Percentiles rank a stretch among this genome's conserved stretches.
Conservation (phyloP, 176 grass and related monocot species). For the Oryza longistaminata region DNA sequence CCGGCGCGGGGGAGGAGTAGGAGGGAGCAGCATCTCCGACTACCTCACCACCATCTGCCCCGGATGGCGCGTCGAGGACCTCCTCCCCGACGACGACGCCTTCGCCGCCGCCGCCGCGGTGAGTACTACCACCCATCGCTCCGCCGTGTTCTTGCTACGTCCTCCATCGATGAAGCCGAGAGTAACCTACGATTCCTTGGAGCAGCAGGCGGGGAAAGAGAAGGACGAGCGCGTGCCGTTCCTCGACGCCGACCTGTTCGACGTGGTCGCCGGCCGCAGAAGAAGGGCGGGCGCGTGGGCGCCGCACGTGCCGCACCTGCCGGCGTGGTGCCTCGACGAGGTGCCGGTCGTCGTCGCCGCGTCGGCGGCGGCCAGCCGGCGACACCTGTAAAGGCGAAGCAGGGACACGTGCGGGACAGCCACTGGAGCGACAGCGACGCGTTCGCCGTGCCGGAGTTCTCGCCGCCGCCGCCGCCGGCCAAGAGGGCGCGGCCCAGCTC, state of each 20-base stretch:
- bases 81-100: slow-evolving; percentile 45
- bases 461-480: slow-evolving; percentile 17
- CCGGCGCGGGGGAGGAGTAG: background rate
- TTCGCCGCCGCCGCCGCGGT: slow-evolving; percentile 38
- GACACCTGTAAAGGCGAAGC: background rate
- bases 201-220: slow-evolving; percentile 34
- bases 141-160: background rate
- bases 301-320: slow-evolving; percentile 38
- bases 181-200: background rate
- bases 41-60: slow-evolving; percentile 88
- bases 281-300: slow-evolving; percentile 32
- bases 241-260: slow-evolving; percentile 60
- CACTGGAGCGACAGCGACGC: slow-evolving; percentile 48
- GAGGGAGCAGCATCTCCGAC: slow-evolving; percentile 76
- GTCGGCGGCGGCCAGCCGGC: slow-evolving; percentile 7
- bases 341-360: background rate
- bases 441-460: slow-evolving; percentile 80
- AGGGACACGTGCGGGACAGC: slow-evolving; percentile 26
- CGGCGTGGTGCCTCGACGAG: slow-evolving; percentile 30
- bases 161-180: background rate
- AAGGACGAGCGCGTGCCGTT: slow-evolving; percentile 58
- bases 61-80: slow-evolving; percentile 86
- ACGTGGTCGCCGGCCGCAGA: slow-evolving; percentile 41
- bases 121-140: background rate
- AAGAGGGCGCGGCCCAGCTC: slow-evolving; percentile 54